These are phyloP conservation scores for Talaromyces sp. DNA, from an alignment of 2,329 filamentous ascomycete genomes.

Conservation along the genomic window DNA sequence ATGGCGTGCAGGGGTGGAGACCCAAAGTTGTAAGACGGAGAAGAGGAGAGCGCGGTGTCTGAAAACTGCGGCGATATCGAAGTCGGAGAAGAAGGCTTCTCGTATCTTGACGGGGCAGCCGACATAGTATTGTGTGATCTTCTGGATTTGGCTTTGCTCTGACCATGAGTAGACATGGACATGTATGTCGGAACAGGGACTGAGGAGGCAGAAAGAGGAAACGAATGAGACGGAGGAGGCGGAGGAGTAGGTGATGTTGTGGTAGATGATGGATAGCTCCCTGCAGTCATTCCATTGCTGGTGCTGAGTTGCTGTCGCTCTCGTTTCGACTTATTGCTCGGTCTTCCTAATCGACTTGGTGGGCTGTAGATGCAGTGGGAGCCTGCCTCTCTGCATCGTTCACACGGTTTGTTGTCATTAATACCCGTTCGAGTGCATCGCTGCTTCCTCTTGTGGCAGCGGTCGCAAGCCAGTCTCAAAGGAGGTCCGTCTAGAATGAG, in stretches of 20 bases:
- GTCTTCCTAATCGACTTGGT: constrained; percentile 4
- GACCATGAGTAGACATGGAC: background rate
- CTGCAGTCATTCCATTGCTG: background rate
- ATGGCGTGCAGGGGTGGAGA: background rate
- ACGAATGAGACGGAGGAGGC: background rate
- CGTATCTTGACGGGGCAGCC: background rate
- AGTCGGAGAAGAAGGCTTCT: background rate
- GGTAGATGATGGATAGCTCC: background rate
- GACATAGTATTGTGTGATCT: background rate
- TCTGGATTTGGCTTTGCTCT: background rate
- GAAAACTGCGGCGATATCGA: background rate
- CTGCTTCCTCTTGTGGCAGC: constrained; percentile 7
- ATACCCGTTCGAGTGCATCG: constrained; percentile 1
- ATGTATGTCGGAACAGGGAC: background rate
- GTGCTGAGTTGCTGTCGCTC: background rate
- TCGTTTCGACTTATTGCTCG: background rate
- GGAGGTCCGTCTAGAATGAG: background rate
- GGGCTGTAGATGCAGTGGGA: constrained; percentile 6
- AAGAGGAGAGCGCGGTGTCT: background rate
- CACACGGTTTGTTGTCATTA: background rate
- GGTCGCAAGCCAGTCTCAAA: constrained; percentile 3
- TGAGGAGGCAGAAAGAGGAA: background rate
- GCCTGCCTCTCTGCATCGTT: constrained; percentile 4
- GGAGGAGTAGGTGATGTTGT: background rate
- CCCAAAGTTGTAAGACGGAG: background rate